These are phyloP conservation scores for Cladosporium austrohemisphaericum DNA, from an alignment of 2,329 filamentous ascomycete species.

Conservation along the genomic window DNA sequence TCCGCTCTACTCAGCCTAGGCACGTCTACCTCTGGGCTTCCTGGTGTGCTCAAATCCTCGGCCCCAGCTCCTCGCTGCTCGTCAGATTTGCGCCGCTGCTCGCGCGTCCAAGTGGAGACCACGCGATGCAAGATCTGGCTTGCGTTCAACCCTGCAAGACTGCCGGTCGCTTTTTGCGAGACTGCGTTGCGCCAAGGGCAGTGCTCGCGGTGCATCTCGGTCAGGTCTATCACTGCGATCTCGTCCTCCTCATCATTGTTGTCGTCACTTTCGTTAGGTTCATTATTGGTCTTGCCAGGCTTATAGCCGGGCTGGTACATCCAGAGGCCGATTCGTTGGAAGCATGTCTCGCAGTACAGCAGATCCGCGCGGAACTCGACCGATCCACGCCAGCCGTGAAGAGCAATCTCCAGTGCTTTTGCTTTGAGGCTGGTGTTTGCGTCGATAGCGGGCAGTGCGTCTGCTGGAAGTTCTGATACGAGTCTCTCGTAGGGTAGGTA, in stretches of 20 bases:
- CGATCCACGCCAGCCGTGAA: constrained; percentile 51
- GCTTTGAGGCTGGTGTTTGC: constrained; percentile 6
- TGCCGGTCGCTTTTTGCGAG: constrained; percentile 33
- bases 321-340: constrained; percentile 87
- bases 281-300: constrained; percentile 24
- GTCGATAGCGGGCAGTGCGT: constrained; percentile 21
- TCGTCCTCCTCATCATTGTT: constrained; percentile 33
- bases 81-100: constrained; percentile 30
- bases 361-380: constrained; percentile 65
- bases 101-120: constrained; percentile 29
- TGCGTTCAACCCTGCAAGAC: constrained; percentile 30
- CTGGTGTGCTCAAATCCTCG: neutral
- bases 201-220: constrained; percentile 36
- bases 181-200: constrained; percentile 36
- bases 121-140: constrained; percentile 32
- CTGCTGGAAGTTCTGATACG: constrained; percentile 26
- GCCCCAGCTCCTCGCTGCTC: constrained; percentile 15
- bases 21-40: neutral
- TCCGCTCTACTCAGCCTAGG: constrained; percentile 25
- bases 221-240: constrained; percentile 26
- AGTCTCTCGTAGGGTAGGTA: constrained; percentile 21
- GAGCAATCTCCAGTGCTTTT: constrained; percentile 33
- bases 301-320: constrained; percentile 68
- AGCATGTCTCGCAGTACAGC: constrained; percentile 78
- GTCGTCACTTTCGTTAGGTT: constrained; percentile 37